A percentile compares a stretch with the other conserved stretches of the same genome.
These are phyloP conservation scores for Lavandula angustifolia DNA, from an alignment of 257 asterid genomes.

Conservation along the genomic window DNA sequence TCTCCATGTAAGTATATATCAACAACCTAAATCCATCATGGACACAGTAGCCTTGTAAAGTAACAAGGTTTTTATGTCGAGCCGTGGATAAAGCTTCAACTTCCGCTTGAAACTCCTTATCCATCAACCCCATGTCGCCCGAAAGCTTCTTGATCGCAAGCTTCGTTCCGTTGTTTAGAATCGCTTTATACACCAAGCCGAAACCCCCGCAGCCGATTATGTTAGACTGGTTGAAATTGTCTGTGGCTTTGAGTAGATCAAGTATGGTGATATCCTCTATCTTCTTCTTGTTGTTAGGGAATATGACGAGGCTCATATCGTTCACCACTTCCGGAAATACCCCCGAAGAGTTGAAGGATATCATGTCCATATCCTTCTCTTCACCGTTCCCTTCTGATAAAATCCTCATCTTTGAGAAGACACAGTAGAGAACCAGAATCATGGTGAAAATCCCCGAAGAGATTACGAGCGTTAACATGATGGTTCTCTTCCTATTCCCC, in stretches of 20 bases:
- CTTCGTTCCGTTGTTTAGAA: slow-evolving; percentile 61
- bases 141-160: slow-evolving; percentile 93
- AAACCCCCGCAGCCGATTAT: slow-evolving; percentile 97
- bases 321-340: slow-evolving; percentile 58
- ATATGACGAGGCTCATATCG: slow-evolving; percentile 67
- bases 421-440: slow-evolving; percentile 61
- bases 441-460: slow-evolving; percentile 64
- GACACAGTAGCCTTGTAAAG: slow-evolving; percentile 87
- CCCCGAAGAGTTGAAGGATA: slow-evolving; percentile 76
- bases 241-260: slow-evolving; percentile 84
- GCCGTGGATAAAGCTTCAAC: slow-evolving; percentile 95
- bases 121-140: slow-evolving; percentile 96
- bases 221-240: slow-evolving; percentile 82
- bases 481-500: slow-evolving; percentile 59
- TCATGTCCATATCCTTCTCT: slow-evolving; percentile 50
- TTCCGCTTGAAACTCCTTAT: slow-evolving; percentile 94
- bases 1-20: slow-evolving; percentile 89
- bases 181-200: slow-evolving; percentile 91
- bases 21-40: slow-evolving; percentile 82
- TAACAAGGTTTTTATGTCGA: slow-evolving; percentile 80
- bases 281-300: slow-evolving; percentile 60
- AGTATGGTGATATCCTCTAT: slow-evolving; percentile 64
- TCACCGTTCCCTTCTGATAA: slow-evolving; percentile 51
- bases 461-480: slow-evolving; percentile 65
- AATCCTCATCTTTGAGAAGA: slow-evolving; percentile 66